Base-by-base conservation (phyloP, 768 basidiomycete species). In the Boletus patriciae region DNA sequence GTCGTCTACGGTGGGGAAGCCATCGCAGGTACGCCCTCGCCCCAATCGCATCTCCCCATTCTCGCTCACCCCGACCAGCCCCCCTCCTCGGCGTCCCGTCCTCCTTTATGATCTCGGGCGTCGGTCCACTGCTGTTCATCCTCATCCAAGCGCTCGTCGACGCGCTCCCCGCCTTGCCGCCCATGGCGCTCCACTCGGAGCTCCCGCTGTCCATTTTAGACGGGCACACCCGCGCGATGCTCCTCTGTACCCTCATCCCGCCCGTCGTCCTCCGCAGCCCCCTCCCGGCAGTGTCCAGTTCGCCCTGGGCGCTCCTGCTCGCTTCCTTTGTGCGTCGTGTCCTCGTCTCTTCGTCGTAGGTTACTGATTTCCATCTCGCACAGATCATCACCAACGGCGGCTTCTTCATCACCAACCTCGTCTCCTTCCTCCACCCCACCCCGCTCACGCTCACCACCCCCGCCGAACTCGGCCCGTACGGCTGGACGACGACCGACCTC, bases 1-100 rank as follows among this genome's bases (percentile, higher is more conserved):
- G 84, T 92, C 29, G 88, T 91, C 1, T 91, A 84, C 64, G 90
- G 89, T 10, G 90, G 90, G n/a, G 88, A 92, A 70, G 83, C 83
- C 3, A 73, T 89, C 46, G 77, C 78, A 52, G 81, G 89, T 88
- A 64, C 53, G 82, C 71, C 45, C 48, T 29, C 21, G 21, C 15
- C 36, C 29, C 4, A 1, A 31, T 50, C 55, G 48, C 18, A 57
- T 55, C 16, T 12, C n/a, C 15, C 11, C 11, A 27, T 31, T 15
- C 8, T 18, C 41, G 6, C 31, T 29, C 34, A 25, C 41, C 23
- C 48, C 18, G 33, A n/a, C 27, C 38, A 38, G 88, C 79, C 13
- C 84, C 88, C 36, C 75, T 85, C 31, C 75, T 92, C 52, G 80
- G 86, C 4, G 62, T 81, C 29, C 79, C 89, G 1, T 84, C 90